Percentiles rank a stretch among this genome's conserved stretches.
These are phyloP conservation scores for Pseudoneurospora amorphoporcata DNA, from an alignment of 495 filamentous ascomycete genomes.

Conservation along the genomic window DNA sequence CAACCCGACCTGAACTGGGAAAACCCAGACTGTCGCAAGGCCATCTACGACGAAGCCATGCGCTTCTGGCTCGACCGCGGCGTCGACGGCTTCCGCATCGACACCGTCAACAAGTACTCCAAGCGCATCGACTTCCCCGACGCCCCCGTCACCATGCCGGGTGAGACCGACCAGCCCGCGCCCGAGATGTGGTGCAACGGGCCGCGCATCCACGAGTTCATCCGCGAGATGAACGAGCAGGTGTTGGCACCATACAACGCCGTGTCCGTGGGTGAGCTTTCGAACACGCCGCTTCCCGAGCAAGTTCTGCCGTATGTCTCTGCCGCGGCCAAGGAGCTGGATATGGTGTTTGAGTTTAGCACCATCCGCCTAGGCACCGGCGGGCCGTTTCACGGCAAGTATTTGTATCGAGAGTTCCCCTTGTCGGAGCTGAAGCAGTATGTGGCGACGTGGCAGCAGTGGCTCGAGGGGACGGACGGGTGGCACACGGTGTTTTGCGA, in stretches of 20 bases:
- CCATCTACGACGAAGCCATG: slow-evolving; percentile 48
- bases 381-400: slow-evolving; percentile 10
- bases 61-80: slow-evolving; percentile 58
- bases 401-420: slow-evolving; percentile 17
- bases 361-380: slow-evolving; percentile 46
- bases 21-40: slow-evolving; percentile 44
- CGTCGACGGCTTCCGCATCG: slow-evolving; percentile 57
- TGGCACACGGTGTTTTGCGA: slow-evolving; percentile 62
- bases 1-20: slow-evolving; percentile 69
- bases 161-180: slow-evolving; percentile 27
- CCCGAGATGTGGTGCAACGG: slow-evolving; percentile 48
- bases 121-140: slow-evolving; percentile 50
- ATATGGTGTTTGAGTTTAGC: slow-evolving; percentile 64
- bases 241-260: slow-evolving; percentile 50
- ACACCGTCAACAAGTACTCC: slow-evolving; percentile 55
- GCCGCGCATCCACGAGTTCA: slow-evolving; percentile 50
- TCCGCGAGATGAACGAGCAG: slow-evolving; percentile 42
- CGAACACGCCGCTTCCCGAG: slow-evolving; percentile 40
- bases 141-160: slow-evolving; percentile 38
- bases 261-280: slow-evolving; percentile 58
- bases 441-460: slow-evolving; percentile 47
- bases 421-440: slow-evolving; percentile 43
- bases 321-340: slow-evolving; percentile 44
- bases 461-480: slow-evolving; percentile 50
- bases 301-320: slow-evolving; percentile 47